A percentile compares a stretch with the other conserved stretches of the same genome.
Conservation (phyloP, 495 filamentous ascomycete species). For the Aspergillus mulundensis region DNA sequence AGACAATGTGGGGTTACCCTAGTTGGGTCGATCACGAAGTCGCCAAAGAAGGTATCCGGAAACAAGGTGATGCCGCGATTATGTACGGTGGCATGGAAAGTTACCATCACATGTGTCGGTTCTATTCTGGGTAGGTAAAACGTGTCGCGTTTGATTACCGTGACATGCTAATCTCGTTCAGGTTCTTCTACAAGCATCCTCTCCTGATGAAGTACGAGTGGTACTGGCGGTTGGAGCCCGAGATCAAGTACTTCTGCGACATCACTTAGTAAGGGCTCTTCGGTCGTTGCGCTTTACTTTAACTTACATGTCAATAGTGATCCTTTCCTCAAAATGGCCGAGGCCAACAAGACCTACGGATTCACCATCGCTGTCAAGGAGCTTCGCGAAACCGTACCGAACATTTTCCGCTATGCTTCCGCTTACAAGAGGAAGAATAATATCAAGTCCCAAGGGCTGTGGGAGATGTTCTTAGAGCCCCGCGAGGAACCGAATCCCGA, state of each 20-base stretch:
- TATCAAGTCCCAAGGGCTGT: slow-evolving; percentile 84
- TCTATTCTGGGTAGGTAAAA: slow-evolving; percentile 84
- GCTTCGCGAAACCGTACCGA: slow-evolving; percentile 94
- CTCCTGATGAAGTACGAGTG: slow-evolving; percentile 95
- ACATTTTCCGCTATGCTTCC: slow-evolving; percentile 99
- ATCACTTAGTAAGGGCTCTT: slow-evolving; percentile 83
- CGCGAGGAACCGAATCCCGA: slow-evolving; percentile 55
- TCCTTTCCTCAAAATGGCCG: slow-evolving; percentile 90
- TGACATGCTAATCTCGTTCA: slow-evolving; percentile 26
- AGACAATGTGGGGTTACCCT: slow-evolving; percentile 91
- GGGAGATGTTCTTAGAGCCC: slow-evolving; percentile 97
- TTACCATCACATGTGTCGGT: slow-evolving; percentile 97
- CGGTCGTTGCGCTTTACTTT: background rate
- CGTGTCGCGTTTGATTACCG: slow-evolving; percentile 8
- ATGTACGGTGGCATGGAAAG: slow-evolving; percentile 99
- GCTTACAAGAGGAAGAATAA: slow-evolving; percentile 95
- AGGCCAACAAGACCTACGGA: slow-evolving; percentile 94
- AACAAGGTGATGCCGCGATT: slow-evolving; percentile 95
- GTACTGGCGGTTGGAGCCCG: slow-evolving; percentile 99
- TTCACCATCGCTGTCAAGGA: slow-evolving; percentile 99
- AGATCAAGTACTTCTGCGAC: slow-evolving; percentile 99
- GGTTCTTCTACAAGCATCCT: slow-evolving; percentile 97
- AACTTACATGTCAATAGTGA: slow-evolving; percentile 57
- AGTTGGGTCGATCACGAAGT: slow-evolving; percentile 94
- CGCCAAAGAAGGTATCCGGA: slow-evolving; percentile 89